Conservation (phyloP, 495 filamentous ascomycete species). For the Penicillium canescens region DNA sequence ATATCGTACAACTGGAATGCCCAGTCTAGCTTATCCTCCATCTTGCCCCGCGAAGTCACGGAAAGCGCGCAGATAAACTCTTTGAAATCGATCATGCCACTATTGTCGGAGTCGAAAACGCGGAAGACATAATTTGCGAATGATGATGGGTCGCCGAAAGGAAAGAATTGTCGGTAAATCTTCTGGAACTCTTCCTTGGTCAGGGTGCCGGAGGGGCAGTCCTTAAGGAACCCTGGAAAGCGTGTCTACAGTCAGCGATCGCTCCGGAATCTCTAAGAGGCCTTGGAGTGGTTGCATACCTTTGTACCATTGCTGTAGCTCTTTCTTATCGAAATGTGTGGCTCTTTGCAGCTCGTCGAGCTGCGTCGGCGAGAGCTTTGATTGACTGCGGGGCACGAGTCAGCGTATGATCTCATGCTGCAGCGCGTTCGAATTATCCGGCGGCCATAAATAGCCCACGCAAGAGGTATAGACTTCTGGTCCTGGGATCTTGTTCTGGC, state of each 20-base stretch:
- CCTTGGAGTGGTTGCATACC: slow-evolving; percentile 54
- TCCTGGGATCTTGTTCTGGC: not conserved
- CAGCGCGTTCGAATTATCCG: not conserved
- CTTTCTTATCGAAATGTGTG: slow-evolving; percentile 99
- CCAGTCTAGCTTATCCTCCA: slow-evolving; percentile 99
- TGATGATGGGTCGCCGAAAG: slow-evolving; percentile 92
- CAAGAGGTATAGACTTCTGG: not conserved
- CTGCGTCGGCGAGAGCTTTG: slow-evolving; percentile 93
- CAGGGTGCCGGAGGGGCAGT: slow-evolving; percentile 94
- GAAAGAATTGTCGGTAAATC: slow-evolving; percentile 99
- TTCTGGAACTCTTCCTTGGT: slow-evolving; percentile 99
- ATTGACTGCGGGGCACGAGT: slow-evolving; percentile 59
- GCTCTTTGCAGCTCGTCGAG: slow-evolving; percentile 91
- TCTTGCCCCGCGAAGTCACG: slow-evolving; percentile 94
- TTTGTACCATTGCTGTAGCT: slow-evolving; percentile 99
- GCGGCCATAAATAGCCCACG: not conserved
- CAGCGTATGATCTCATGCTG: not conserved
- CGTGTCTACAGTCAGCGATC: slow-evolving; percentile 1
- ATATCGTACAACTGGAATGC: slow-evolving; percentile 99
- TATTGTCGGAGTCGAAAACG: slow-evolving; percentile 96
- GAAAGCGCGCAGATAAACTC: slow-evolving; percentile 98
- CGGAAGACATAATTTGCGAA: slow-evolving; percentile 99
- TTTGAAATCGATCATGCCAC: slow-evolving; percentile 97
- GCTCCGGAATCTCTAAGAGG: not conserved
- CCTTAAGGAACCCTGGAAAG: slow-evolving; percentile 86